Evolutionary conservation across 768 basidiomycete genomes (phyloP).

Genomic region (Suillus sp.): DNA sequence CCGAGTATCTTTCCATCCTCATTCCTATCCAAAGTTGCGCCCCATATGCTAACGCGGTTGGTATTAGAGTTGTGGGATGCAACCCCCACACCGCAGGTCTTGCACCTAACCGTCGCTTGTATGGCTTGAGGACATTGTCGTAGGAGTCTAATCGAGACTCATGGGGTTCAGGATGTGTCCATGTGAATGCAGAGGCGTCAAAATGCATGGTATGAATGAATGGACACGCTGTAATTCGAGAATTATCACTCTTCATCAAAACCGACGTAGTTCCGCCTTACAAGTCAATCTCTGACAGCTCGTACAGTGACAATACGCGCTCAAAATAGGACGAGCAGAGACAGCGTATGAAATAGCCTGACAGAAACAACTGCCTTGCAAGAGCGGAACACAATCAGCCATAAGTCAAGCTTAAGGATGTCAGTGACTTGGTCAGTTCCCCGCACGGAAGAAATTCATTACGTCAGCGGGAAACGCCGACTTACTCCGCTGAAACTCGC

Average conservation of each 20-base stretch:
- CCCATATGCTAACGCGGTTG: constrained; percentile 59
- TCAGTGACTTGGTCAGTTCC: not conserved
- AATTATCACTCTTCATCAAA: constrained; percentile 12
- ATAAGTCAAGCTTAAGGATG: not conserved
- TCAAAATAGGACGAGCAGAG: constrained; percentile 49
- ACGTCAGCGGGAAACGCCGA: constrained; percentile 35
- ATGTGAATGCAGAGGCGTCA: constrained; percentile 49
- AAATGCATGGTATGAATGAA: constrained; percentile 67
- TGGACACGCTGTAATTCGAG: constrained; percentile 47
- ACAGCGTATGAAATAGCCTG: constrained; percentile 51
- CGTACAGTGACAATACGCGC: constrained; percentile 72
- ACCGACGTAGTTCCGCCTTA: constrained; percentile 24
- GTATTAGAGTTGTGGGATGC: constrained; percentile 53
- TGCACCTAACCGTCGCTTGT: constrained; percentile 69
- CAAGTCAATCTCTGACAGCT: constrained; percentile 65
- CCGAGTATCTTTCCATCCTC: constrained; percentile 49
- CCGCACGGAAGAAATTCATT: constrained; percentile 21
- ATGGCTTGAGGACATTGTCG: constrained; percentile 48
- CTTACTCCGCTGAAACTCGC: constrained; percentile 27
- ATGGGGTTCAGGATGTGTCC: constrained; percentile 48
- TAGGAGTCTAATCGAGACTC: constrained; percentile 47
- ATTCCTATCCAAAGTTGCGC: constrained; percentile 55
- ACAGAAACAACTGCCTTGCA: constrained; percentile 62
- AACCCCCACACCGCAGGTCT: constrained; percentile 55
- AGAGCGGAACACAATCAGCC: constrained; percentile 17